phyloP scores from a whole-genome alignment of 2,329 filamentous ascomycete species.

The Aspergillus felis region DNA sequence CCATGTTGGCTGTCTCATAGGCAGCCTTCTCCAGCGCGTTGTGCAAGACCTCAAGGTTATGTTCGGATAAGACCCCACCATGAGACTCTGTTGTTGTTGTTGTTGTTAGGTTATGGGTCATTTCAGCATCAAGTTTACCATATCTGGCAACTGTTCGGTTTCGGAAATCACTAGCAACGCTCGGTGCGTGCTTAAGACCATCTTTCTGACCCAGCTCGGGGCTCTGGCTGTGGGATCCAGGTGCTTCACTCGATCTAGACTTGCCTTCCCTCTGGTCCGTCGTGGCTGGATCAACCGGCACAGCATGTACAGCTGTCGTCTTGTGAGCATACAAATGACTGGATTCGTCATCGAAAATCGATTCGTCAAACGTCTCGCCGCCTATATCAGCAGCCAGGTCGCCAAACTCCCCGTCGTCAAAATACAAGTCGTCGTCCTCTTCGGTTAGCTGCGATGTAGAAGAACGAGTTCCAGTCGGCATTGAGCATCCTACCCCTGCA shows the following conservation, averaged over 20 bases:
- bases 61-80: slow-evolving; percentile 46
- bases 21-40: slow-evolving; percentile 79
- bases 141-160: slow-evolving; percentile 16
- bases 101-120: slow-evolving; percentile 32
- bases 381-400: slow-evolving; percentile 32
- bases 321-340: slow-evolving; percentile 42
- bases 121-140: slow-evolving; percentile 21
- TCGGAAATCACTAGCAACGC: slow-evolving; percentile 33
- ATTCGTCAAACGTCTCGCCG: slow-evolving; percentile 43
- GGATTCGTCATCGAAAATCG: slow-evolving; percentile 46
- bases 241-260: slow-evolving; percentile 1
- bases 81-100: slow-evolving; percentile 22
- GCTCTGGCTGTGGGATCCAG: slow-evolving; percentile 11
- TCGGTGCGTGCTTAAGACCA: slow-evolving; percentile 32
- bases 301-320: slow-evolving; percentile 13
- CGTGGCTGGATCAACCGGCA: slow-evolving; percentile 8
- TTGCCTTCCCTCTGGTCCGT: slow-evolving; percentile 4
- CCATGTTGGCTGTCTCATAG: slow-evolving; percentile 68
- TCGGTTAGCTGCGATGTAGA: slow-evolving; percentile 8
- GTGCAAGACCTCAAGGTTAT: slow-evolving; percentile 70
- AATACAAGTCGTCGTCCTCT: slow-evolving; percentile 42
- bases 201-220: slow-evolving; percentile 6
- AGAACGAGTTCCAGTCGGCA: not conserved
- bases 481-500: not conserved
- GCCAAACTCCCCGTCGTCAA: slow-evolving; percentile 46